Conservation (phyloP, 257 asterid genomes). For the Craterostigma plantagineum region DNA sequence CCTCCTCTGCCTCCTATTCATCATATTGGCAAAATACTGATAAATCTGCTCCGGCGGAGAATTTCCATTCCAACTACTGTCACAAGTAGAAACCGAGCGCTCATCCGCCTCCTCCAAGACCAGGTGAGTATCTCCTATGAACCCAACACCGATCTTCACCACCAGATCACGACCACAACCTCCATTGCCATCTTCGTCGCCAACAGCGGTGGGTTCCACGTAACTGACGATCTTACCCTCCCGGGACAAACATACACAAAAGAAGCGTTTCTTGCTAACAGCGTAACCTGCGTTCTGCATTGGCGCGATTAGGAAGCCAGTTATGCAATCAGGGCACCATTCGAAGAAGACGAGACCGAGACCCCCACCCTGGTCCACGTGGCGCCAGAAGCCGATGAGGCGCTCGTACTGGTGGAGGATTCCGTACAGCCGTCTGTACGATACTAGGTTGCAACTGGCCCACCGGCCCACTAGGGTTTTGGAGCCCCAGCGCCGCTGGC, state of each 20-base stretch:
- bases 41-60: constrained; percentile 82
- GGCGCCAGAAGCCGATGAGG: constrained; percentile 90
- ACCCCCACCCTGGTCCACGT: too few relatives aligned
- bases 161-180: too few relatives aligned
- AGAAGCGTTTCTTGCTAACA: constrained; percentile 38
- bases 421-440: constrained; percentile 40
- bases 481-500: constrained; percentile 86
- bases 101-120: too few relatives aligned
- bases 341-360: constrained; percentile 64
- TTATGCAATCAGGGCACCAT: constrained; percentile 59
- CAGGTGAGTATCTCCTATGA: too few relatives aligned
- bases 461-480: constrained; percentile 55
- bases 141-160: too few relatives aligned
- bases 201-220: constrained; percentile 55
- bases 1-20: constrained; percentile 82
- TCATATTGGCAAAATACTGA: constrained; percentile 65
- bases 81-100: too few relatives aligned
- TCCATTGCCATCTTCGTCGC: too few relatives aligned
- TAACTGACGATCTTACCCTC: constrained; percentile 43
- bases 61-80: too few relatives aligned
- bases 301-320: constrained; percentile 58
- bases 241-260: constrained; percentile 45
- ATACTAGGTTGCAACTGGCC: constrained; percentile 49
- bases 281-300: constrained; percentile 29
- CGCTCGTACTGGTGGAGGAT: constrained; percentile 42